Evolutionary conservation across 208 protist genomes (phyloP), one percentile per base, ranked within the genome.

Genomic region (Crithidia mellificae): DNA sequence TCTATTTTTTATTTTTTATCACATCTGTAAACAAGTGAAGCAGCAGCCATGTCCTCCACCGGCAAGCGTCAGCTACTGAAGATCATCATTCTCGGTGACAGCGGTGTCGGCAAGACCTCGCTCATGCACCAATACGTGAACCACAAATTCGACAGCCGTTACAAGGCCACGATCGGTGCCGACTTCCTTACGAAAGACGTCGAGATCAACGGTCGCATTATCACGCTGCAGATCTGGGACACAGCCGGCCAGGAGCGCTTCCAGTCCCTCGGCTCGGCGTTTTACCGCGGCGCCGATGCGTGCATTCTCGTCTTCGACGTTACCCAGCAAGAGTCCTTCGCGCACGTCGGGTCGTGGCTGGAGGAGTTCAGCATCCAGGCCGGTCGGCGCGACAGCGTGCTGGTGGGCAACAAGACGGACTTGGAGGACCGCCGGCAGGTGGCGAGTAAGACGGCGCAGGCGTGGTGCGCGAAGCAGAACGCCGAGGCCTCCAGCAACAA

Each of bases 161-260:
- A 99, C 82, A 99, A 99, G 87, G 98, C 98, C 19, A 99, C 99
- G 47, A 99, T 99, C 77, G 98, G 99, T 24, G 99, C 98, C 19
- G 99, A 99, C 78, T 99, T 99, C 78, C 88, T 99, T 30, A 98
- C 98, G 0, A 99, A 98, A 73, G 98, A 99, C 51, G 75, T 99
- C 19, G 91, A 93, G 66, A 87, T 99, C 30, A 96, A 99, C 58
- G 98, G 98, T 22, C 75, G 95, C 47, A 57, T 97, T 11, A 96
- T 99, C 15, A 98, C 98, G 2, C 91, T 99, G 67, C 98, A 99
- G 68, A 96, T 98, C 34, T 97, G 95, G 93, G 90, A 97, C 67
- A 97, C 91, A 0, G 91, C 87, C 17, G 98, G 98, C 15, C 98
- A 99, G 86, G 99, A 99, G 84, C 92, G 98, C n/a, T 99, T 99